Percentiles rank a stretch among this genome's conserved stretches.
phyloP scores from a whole-genome alignment of 1,284 basidiomycete genomes.

The Tranzscheliella williamsii region DNA sequence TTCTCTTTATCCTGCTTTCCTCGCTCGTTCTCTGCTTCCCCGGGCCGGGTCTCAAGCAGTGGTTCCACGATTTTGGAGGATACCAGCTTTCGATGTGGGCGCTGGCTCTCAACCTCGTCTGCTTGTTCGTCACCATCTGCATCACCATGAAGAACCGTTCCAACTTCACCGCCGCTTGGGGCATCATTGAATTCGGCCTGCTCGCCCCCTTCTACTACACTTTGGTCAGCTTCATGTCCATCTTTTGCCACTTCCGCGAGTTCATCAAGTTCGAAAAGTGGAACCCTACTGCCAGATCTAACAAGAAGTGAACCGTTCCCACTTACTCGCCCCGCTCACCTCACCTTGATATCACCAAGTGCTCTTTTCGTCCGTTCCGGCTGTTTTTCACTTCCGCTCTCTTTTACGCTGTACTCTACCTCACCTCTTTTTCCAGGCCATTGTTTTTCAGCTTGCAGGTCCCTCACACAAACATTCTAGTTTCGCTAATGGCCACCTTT shows the following conservation, averaged over 20 bases:
- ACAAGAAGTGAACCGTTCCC: conserved; percentile 33
- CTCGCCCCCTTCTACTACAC: conserved; percentile 43
- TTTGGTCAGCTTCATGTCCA: conserved; percentile 38
- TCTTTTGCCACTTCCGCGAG: conserved; percentile 53
- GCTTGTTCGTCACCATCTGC: conserved; percentile 37
- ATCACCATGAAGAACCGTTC: conserved; percentile 47
- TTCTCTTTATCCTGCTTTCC: conserved; percentile 34
- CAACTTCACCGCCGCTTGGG: conserved; percentile 39
- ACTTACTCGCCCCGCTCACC: no score
- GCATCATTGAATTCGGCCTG: conserved; percentile 42
- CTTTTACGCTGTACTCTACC: no score
- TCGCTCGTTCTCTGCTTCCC: conserved; percentile 26
- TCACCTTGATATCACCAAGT: no score
- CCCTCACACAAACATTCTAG: no score
- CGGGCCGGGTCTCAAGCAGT: conserved; percentile 15
- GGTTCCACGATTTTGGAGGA: conserved; percentile 45
- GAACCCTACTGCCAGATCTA: conserved; percentile 34
- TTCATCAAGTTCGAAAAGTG: conserved; percentile 50
- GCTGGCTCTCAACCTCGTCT: conserved; percentile 42
- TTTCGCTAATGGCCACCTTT: no score
- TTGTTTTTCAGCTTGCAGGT: no score
- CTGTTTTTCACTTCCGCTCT: no score
- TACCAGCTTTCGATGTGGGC: conserved; percentile 37
- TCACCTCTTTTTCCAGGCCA: no score
- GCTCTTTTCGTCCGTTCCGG: no score